Conservation (phyloP, 352 stramenopile genomes). For the Phytophthora pinifolia region DNA sequence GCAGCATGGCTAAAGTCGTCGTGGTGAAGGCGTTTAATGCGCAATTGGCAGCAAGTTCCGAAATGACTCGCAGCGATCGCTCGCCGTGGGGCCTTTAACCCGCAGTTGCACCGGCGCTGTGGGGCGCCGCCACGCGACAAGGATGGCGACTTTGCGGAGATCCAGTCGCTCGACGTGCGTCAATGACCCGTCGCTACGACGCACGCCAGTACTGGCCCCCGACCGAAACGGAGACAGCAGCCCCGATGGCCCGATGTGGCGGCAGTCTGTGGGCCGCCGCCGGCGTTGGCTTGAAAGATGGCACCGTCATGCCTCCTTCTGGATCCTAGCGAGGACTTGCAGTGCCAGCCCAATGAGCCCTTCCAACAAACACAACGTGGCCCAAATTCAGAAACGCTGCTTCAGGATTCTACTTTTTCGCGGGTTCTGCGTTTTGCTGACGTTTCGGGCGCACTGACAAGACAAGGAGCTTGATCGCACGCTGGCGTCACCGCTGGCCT, state of each 20-base stretch:
- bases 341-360: background rate
- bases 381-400: conserved; percentile 10
- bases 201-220: conserved; percentile 28
- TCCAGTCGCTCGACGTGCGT: conserved; percentile 22
- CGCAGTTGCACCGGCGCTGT: background rate
- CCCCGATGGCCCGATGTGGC: too few relatives aligned
- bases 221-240: conserved; percentile 17
- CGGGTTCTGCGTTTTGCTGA: conserved; percentile 6
- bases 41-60: conserved; percentile 25
- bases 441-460: conserved; percentile 15
- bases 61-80: conserved; percentile 29
- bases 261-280: too few relatives aligned
- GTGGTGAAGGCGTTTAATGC: conserved; percentile 5
- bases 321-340: conserved; percentile 1
- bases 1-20: conserved; percentile 32
- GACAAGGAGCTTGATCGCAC: conserved; percentile 12
- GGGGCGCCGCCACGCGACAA: conserved; percentile 27
- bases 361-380: too few relatives aligned
- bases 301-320: conserved; percentile 6
- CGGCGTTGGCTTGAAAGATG: too few relatives aligned
- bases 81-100: conserved; percentile 30
- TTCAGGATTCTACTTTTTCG: conserved; percentile 30
- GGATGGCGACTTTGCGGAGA: conserved; percentile 30
- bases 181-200: conserved; percentile 27
- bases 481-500: conserved; percentile 10